Base-by-base conservation (phyloP, 129 eudicot genomes). In the Flaveria robusta region DNA sequence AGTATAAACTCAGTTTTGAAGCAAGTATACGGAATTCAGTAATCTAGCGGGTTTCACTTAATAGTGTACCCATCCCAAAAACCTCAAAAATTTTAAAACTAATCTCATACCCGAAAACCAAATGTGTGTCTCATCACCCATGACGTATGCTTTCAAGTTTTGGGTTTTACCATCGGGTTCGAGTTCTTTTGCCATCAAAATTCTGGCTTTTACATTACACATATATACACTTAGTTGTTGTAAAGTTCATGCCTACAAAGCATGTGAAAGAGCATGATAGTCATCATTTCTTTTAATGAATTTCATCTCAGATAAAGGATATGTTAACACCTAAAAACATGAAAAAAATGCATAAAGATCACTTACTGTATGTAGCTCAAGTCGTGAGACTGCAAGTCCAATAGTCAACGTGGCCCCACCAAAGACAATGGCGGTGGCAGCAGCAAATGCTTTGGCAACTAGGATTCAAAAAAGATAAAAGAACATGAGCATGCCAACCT, bases 391-490 rank as follows among this genome's bases (percentile, higher is more conserved):
- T 23, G 83, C 87, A 20, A 88, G 78, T 84, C 88, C 97, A 79
- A 88, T 82, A 24, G 84, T 72, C 77, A 90, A 59, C 7, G 92
- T 67, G 77, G 86, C 91, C 78, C 98, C 90, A 55, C 97, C 98
- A 74, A 93, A 93, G 26, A 93, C 81, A 37, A 93, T 49, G 29
- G 89, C 90, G 74, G 98, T 93, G 20, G 98, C 97, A 64, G 79
- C 81, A 83, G 88, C 91, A 85, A 93, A 93, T 64, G 98, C 97
- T 75, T 82, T 82, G 22, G 90, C 96, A 92, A 92, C 98, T 92
- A 74, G 55, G 37, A 29, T 42, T 26, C 10, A 51, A 49, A 22
- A 22, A 41, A 11, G 37, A 42, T 23, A n/a, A 77, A 68, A 29
- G 70, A 42, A 72, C 22, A 73, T 41, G 18, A 80, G 74, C 66